Base-by-base conservation (phyloP, 2,329 filamentous ascomycete species). In the Microascus cirrosus region DNA sequence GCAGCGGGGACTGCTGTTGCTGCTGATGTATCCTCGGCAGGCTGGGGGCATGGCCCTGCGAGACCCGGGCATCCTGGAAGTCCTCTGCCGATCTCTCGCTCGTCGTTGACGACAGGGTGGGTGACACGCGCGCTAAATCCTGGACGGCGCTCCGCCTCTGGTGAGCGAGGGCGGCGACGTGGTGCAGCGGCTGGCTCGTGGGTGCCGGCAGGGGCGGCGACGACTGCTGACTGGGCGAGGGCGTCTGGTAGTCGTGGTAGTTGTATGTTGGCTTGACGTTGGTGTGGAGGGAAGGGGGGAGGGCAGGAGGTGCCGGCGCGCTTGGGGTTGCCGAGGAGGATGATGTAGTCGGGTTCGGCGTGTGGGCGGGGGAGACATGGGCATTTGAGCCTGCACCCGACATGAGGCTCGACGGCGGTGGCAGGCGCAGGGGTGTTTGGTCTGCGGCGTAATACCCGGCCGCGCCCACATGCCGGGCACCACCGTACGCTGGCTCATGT, bases 361-460 rank as follows among this genome's bases (percentile, higher is more conserved):
- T 53, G 45, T 36, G 51, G 20, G 45, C 45, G 45, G 45, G 45
- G 35, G 52, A 34, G n/a, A 48, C 51, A 22, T 62, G 61, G 22
- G 59, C 58, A 32, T 58, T 62, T 22, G 62, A 62, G n/a, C 28
- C 28, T 8, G 52, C 54, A 54, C 61, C 64, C 15, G 62, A 60
- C 51, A 65, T 58, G 39, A 68, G 57, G 50, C 60, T 61, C 22
- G 63, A 61, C 3, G 66, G 64, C 36, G 67, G 62, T 54, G 67
- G 68, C 6, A 67, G 60, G 54, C 63, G 65, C 25, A 63, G 57
- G 35, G 55, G 32, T 35, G 60, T 55, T 53, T 71, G 65, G 18
- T 64, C 67, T 50, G 63, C 62, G 52, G 63, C 53, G 61, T 68
- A 68, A 57, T 64, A 64, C 25, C 58, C 59, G 22, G 60, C 56